These are phyloP conservation scores for Gossypium aridum DNA, from an alignment of 441 rosid genomes.

Conservation along the genomic window DNA sequence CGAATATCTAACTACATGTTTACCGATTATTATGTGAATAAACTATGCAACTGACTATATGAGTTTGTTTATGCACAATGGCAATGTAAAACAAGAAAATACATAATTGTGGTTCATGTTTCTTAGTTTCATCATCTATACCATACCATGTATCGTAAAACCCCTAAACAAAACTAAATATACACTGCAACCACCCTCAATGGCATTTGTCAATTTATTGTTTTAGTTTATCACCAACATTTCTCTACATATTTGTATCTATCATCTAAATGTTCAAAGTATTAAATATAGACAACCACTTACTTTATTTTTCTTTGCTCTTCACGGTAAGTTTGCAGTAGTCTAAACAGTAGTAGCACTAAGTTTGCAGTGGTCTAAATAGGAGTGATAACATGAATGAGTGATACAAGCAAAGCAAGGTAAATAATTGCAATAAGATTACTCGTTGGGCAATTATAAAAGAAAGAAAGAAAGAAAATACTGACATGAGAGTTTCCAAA, in stretches of 20 bases:
- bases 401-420: not conserved
- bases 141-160: not conserved
- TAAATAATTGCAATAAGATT: not conserved
- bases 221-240: not conserved
- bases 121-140: not conserved
- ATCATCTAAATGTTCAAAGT: not conserved
- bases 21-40: not conserved
- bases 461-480: not conserved
- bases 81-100: not conserved
- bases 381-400: not conserved
- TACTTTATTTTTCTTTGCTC: not conserved
- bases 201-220: not conserved
- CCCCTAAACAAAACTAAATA: not conserved
- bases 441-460: not conserved
- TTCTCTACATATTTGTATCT: not conserved
- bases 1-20: not conserved
- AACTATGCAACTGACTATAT: not conserved
- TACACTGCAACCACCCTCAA: not conserved
- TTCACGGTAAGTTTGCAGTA: not conserved
- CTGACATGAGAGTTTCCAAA: conserved; percentile 41
- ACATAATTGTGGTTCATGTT: not conserved
- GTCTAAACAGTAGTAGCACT: not conserved
- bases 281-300: not conserved
- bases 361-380: not conserved
- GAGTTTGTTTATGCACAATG: not conserved